Base-by-base conservation (phyloP, 768 basidiomycete genomes). In the Leucosporidium yakuticum region DNA sequence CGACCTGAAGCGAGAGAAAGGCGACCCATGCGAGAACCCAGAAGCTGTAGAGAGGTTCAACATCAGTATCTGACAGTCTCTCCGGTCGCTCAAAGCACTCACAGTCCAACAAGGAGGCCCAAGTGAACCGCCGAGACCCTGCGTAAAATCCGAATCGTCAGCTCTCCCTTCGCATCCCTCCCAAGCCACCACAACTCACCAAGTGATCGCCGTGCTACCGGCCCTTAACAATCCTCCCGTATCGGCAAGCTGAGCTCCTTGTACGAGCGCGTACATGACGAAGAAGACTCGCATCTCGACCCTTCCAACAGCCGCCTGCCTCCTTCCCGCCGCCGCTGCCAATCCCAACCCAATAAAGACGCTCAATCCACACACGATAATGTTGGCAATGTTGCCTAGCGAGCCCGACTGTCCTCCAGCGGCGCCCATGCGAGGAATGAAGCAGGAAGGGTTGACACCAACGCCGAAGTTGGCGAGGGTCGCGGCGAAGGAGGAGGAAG, bases 291-390 rank as follows among this genome's bases (percentile, higher is more conserved):
- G 65, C 32, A 80, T 72, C 68, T 81, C 81, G 34, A 74, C 47
- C 62, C 80, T 66, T 1, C 91, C 94, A 48, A 97, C 95, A 23
- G 95, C 95, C 17, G 94, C 95, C 74, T 86, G 87, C 63, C 95
- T 80, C 60, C 86, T 80, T 64, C 83, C 82, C 20, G 86, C 84
- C 57, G 82, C 77, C 39, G 81, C 79, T 50, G 90, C 81, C 51
- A 98, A 82, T 47, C 77, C 77, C 29, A 82, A 70, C n/a, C 85
- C 79, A 73, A 88, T 75, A 34, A 90, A 55, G 68, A 91, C 79
- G 75, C 87, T 87, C 60, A 91, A 75, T n/a, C 82, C 87, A 74
- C 90, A 95, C 6, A 84, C 83, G 69, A 91, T 82, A 76, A 93
- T 86, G 77, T 96, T 90, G 67, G 92, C 92, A 69, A 90, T 84